Percentiles rank a stretch among this genome's conserved stretches.
These are phyloP conservation scores for Smittium culicis DNA, from an alignment of 371 early-diverging fungal species.

Conservation along the genomic window DNA sequence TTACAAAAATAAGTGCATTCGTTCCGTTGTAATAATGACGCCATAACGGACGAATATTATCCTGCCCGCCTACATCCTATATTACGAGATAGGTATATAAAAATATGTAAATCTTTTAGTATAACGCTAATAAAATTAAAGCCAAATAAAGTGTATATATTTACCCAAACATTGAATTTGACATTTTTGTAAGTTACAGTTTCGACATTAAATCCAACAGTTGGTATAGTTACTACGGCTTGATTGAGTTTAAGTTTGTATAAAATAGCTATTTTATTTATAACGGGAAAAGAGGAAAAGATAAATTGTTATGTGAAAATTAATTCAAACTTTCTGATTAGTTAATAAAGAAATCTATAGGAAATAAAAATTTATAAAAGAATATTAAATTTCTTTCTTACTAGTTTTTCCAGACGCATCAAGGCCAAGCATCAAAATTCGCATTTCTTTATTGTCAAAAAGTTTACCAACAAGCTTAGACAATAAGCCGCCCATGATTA, in stretches of 20 bases:
- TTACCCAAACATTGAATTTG: constrained; percentile 34
- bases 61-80: constrained; percentile 96
- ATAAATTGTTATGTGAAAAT: too few species aligned
- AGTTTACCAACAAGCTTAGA: constrained; percentile 39
- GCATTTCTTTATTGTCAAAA: constrained; percentile 74
- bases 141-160: too few species aligned
- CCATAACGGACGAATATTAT: constrained; percentile 87
- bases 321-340: too few species aligned
- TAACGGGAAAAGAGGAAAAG: too few species aligned
- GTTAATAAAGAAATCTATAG: too few species aligned
- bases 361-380: too few species aligned
- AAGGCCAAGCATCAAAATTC: constrained; percentile 77
- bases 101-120: constrained; percentile 90
- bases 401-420: constrained; percentile 92
- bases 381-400: too few species aligned
- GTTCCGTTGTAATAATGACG: constrained; percentile 77
- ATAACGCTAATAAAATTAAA: constrained; percentile 97
- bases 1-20: constrained; percentile 85
- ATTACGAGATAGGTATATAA: constrained; percentile 92
- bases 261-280: too few species aligned
- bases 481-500: constrained; percentile 41
- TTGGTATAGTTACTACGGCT: constrained; percentile 96
- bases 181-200: not conserved
- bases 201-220: constrained; percentile 51
- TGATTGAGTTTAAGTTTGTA: constrained; percentile 82